Evolutionary conservation across 352 stramenopile species (phyloP), one percentile per base, ranked within the genome.

Genomic region (Phytophthora megakarya): DNA sequence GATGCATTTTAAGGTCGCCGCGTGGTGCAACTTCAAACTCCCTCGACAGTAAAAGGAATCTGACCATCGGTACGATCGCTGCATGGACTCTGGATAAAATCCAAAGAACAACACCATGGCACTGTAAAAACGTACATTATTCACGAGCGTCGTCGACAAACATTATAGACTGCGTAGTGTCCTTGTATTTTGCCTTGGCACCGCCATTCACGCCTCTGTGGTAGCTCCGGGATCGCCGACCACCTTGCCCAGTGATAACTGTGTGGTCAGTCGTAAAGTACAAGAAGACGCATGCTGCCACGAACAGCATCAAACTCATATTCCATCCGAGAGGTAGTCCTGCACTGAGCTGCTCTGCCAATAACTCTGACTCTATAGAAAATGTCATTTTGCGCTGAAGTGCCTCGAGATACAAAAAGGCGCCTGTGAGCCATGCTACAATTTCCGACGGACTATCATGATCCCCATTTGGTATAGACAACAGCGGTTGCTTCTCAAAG

Each of bases 101-200:
- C n/a, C n/a, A n/a, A n/a, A n/a, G n/a, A n/a, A n/a, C n/a, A n/a
- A n/a, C n/a, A n/a, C n/a, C n/a, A n/a, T n/a, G n/a, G n/a, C n/a
- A n/a, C n/a, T n/a, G n/a, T n/a, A n/a, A n/a, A n/a, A n/a, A 22
- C 40, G 39, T 37, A 61, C 47, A 49, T 58, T 80, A 91, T 63
- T 92, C 78, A 38, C 80, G 86, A 50, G 83, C 80, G 62, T 92
- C 83, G 58, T 90, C 80, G 18, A 92, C 64, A 67, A 92, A 92
- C 28, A 82, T 37, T 37, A 92, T 88, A 10, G 83, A 74, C 43
- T 78, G 78, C 2, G 80, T 89, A 10, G 77, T 77, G 33, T 75
- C 44, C 47, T 75, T 56, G 48, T 68, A 71, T 66, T 88, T 78
- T 45, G 51, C 44, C 57, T 86, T 78, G 38, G 65, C 37, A 21